phyloP scores from a whole-genome alignment of 345 rosid species.

The Erodium maritimum region DNA sequence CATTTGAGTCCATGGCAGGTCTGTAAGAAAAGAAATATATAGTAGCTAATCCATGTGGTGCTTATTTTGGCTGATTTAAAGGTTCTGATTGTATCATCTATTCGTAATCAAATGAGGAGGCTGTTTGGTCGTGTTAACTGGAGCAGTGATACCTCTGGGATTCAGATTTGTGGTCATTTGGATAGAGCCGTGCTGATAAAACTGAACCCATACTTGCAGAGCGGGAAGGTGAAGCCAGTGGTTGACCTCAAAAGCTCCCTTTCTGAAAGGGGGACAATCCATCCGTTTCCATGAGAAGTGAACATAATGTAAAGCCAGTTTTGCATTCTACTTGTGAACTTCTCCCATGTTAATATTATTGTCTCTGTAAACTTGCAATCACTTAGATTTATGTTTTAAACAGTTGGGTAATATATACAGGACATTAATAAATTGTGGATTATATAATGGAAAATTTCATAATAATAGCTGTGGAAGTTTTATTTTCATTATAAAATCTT shows the following conservation, averaged over 20 bases:
- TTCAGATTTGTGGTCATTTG: slow-evolving; percentile 84
- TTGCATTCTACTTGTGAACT: not conserved
- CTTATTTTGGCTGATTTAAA: no score
- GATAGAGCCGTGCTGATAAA: slow-evolving; percentile 69
- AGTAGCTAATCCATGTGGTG: no score
- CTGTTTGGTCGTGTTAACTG: slow-evolving; percentile 80
- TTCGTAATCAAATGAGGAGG: slow-evolving; percentile 81
- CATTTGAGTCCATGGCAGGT: no score
- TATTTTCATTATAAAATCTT: no score
- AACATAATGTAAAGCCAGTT: not conserved
- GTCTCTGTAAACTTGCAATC: not conserved
- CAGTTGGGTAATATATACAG: no score
- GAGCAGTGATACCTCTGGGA: slow-evolving; percentile 84
- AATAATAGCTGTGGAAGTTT: no score
- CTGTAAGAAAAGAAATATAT: no score
- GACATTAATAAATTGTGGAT: no score
- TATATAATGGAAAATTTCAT: no score
- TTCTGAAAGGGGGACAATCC: slow-evolving; percentile 59
- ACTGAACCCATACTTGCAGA: slow-evolving; percentile 69
- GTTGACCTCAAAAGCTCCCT: slow-evolving; percentile 84
- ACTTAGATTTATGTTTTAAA: not conserved
- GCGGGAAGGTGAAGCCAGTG: slow-evolving; percentile 73
- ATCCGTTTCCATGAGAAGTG: slow-evolving; percentile 52
- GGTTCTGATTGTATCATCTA: no score
- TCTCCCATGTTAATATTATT: not conserved